A percentile compares a stretch with the other conserved stretches of the same genome.
phyloP scores from a whole-genome alignment of 2,329 filamentous ascomycete species.

The Amauroascus verrucosus region DNA sequence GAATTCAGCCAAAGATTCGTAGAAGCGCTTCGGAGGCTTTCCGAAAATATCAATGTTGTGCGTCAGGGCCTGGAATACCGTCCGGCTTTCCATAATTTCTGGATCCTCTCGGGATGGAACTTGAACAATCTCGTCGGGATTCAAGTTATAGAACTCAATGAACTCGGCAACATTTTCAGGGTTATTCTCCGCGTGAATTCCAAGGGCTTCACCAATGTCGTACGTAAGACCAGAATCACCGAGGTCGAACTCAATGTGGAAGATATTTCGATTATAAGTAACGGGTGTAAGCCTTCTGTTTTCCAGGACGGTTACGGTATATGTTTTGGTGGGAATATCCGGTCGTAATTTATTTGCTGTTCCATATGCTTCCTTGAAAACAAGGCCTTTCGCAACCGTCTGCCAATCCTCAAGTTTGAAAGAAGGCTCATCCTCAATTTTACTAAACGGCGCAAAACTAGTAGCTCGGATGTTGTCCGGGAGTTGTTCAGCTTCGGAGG shows the following conservation, averaged over 20 bases:
- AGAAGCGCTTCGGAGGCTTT: slow-evolving; percentile 94
- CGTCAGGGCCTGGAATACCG: slow-evolving; percentile 78
- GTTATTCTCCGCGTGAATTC: slow-evolving; percentile 93
- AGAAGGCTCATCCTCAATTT: slow-evolving; percentile 58
- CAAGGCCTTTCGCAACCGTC: slow-evolving; percentile 71
- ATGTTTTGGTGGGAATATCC: slow-evolving; percentile 76
- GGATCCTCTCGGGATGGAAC: slow-evolving; percentile 75
- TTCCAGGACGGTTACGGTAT: slow-evolving; percentile 82
- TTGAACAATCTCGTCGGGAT: slow-evolving; percentile 76
- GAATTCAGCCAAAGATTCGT: slow-evolving; percentile 80
- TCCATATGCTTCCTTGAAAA: slow-evolving; percentile 89
- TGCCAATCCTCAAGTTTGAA: slow-evolving; percentile 66
- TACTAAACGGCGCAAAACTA: slow-evolving; percentile 74
- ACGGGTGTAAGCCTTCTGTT: slow-evolving; percentile 82
- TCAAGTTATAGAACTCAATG: slow-evolving; percentile 79
- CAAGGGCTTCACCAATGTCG: slow-evolving; percentile 92
- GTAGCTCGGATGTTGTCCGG: slow-evolving; percentile 59
- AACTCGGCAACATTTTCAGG: slow-evolving; percentile 67
- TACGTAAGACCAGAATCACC: slow-evolving; percentile 85
- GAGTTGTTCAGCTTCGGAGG: slow-evolving; percentile 35
- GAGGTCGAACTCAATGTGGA: slow-evolving; percentile 98
- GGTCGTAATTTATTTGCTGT: slow-evolving; percentile 66
- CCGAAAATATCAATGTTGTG: slow-evolving; percentile 97
- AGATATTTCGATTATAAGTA: slow-evolving; percentile 95
- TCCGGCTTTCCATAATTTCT: slow-evolving; percentile 69